phyloP scores from a whole-genome alignment of 176 grass and related monocot genomes.

The Bromus sterilis region DNA sequence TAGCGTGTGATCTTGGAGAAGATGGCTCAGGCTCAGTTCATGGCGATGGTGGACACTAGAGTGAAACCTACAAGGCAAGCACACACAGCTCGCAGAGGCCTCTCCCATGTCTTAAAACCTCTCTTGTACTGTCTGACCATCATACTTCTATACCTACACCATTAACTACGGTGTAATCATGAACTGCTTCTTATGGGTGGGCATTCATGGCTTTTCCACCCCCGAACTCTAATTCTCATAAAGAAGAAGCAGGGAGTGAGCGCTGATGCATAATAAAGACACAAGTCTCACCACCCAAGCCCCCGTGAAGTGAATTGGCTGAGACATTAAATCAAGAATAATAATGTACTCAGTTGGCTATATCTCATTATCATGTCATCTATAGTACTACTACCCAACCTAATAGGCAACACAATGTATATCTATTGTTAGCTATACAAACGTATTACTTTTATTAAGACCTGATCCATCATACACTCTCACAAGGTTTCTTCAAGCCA shows the following conservation, averaged over 20 bases:
- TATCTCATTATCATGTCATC: too few relatives aligned
- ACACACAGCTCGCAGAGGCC: constrained; percentile 2
- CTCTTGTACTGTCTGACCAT: constrained; percentile 42
- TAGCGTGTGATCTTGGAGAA: constrained; percentile 37
- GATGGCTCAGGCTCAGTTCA: constrained; percentile 7
- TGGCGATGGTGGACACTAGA: constrained; percentile 28
- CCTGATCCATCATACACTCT: too few relatives aligned
- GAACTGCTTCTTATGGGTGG: constrained; percentile 52
- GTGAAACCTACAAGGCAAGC: constrained; percentile 37
- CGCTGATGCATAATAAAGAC: constrained; percentile 12
- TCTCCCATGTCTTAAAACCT: constrained; percentile 27
- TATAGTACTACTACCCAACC: too few relatives aligned
- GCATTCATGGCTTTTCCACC: constrained; percentile 48
- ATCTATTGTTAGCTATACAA: too few relatives aligned
- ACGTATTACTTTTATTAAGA: too few relatives aligned
- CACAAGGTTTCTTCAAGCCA: too few relatives aligned
- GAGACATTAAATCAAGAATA: too few relatives aligned
- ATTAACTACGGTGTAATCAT: constrained; percentile 61
- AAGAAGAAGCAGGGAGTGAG: constrained; percentile 13
- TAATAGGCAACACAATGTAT: too few relatives aligned
- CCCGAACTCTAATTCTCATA: constrained; percentile 32
- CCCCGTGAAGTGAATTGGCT: constrained; percentile 29
- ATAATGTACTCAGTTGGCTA: too few relatives aligned
- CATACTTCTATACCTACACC: constrained; percentile 59
- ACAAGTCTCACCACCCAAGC: constrained; percentile 7